Evolutionary conservation across 352 stramenopile genomes (phyloP).

Genomic region (Phytophthora multivora): DNA sequence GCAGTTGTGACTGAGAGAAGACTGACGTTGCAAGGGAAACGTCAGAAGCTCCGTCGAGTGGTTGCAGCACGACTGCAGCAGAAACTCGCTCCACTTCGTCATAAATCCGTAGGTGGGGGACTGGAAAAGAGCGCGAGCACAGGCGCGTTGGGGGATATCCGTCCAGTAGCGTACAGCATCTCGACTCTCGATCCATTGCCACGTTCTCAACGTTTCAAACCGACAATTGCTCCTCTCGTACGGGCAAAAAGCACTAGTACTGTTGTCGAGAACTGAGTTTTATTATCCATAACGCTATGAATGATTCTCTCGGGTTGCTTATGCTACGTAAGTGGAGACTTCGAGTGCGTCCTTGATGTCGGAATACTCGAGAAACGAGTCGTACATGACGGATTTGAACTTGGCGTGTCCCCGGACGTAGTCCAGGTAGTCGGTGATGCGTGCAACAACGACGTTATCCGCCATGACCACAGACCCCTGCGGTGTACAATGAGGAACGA

Average conservation of each 20-base stretch:
- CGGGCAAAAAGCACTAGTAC: conserved; percentile 4
- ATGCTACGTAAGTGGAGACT: conserved; percentile 36
- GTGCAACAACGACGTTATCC: conserved; percentile 44
- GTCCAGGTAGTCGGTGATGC: conserved; percentile 41
- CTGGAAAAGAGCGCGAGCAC: conserved; percentile 26
- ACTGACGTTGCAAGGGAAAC: conserved; percentile 27
- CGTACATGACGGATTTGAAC: conserved; percentile 41
- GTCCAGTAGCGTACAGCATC: conserved; percentile 55
- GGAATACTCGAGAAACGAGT: conserved; percentile 47
- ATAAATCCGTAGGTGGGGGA: conserved; percentile 20
- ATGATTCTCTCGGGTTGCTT: neutral
- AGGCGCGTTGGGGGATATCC: conserved; percentile 24
- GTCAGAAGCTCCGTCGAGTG: conserved; percentile 29
- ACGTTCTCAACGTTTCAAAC: conserved; percentile 24
- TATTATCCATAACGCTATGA: too few species aligned
- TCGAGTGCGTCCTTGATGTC: conserved; percentile 43
- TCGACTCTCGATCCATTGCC: conserved; percentile 42
- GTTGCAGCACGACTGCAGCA: conserved; percentile 29
- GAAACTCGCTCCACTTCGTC: conserved; percentile 34
- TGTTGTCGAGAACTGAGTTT: conserved; percentile 2
- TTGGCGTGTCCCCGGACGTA: conserved; percentile 36
- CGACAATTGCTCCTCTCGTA: neutral
- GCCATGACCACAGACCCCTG: conserved; percentile 45
- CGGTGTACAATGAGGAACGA: neutral
- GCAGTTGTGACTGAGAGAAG: conserved; percentile 17